Base-by-base conservation (phyloP, 2,329 filamentous ascomycete genomes). In the Cladophialophora immunda region DNA sequence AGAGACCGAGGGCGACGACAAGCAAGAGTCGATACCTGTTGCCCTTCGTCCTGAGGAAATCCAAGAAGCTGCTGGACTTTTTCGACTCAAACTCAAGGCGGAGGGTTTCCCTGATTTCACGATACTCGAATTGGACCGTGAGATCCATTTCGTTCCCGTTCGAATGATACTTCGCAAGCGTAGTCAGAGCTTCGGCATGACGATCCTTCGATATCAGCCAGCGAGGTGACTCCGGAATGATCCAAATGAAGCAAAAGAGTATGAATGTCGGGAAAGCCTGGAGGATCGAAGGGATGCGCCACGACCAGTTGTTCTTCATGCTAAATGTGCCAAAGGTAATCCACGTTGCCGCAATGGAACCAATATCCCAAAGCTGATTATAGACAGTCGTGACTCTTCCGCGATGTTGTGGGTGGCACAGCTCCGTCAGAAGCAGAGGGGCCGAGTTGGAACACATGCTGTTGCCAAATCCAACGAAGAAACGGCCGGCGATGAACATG, bases 171-270 rank as follows among this genome's bases (percentile, higher is more conserved):
- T 79, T 74, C 25, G 76, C 78, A 27, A 77, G 55, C 22, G 74
- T 68, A 13, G 75, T 66, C n/a, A 73, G 67, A 8, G 74, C 76
- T 38, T 75, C 66, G 8, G 73, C 71, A 15, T 71, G 58, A 15
- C 72, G 69, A 29, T 73, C 73, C 52, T 74, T 76, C 25, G 72
- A 75, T 54, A 77, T 73, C 52, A 90, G 82, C 85, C 87, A 90
- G 0, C 89, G 82, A 0, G 89, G 89, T 0, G 86, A 88, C 70
- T 92, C 89, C 0, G 89, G 89, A 74, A 91, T 87, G 76, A 89
- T 85, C 82, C 85, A 87, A 34, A 90, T 83, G 5, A 81, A 73
- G 1, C 71, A 70, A 62, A 90, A 79, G 0, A 90, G 81, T 0
- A 85, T 63, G 1, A 89, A 64, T 0, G 89, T 83, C 0, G 87